These are phyloP conservation scores for Suhomyces choctaworum DNA, from an alignment of 1,139 yeast species.

Conservation along the genomic window DNA sequence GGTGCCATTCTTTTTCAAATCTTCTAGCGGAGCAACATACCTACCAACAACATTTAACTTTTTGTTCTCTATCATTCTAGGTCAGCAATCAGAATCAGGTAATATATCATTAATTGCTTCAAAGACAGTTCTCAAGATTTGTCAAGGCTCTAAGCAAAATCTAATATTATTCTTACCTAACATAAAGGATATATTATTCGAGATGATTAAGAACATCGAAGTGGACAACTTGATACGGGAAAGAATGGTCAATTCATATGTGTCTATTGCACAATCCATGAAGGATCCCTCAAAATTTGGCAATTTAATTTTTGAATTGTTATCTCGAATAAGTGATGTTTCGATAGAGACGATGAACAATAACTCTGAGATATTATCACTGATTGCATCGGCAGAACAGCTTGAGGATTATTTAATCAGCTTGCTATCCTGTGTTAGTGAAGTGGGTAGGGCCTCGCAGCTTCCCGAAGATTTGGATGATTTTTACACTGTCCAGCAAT, in stretches of 20 bases:
- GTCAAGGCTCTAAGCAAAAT: slow-evolving; percentile 58
- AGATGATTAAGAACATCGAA: slow-evolving; percentile 48
- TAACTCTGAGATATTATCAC: slow-evolving; percentile 2
- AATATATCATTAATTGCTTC: slow-evolving; percentile 48
- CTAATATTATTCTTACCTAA: slow-evolving; percentile 50
- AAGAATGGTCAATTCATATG: slow-evolving; percentile 58
- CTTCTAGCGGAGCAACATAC: slow-evolving; percentile 35
- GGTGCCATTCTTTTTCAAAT: slow-evolving; percentile 54
- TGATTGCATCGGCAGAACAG: slow-evolving; percentile 15
- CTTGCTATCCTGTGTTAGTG: slow-evolving; percentile 60
- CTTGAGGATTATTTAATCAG: slow-evolving; percentile 50
- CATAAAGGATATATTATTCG: slow-evolving; percentile 52
- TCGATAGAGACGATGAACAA: slow-evolving; percentile 17
- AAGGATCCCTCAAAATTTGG: slow-evolving; percentile 41
- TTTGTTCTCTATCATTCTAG: slow-evolving; percentile 36
- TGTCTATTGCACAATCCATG: slow-evolving; percentile 59
- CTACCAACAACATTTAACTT: slow-evolving; percentile 54
- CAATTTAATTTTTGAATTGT: slow-evolving; percentile 20
- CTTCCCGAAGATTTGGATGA: slow-evolving; percentile 58
- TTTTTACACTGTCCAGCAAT: slow-evolving; percentile 31
- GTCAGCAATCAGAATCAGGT: slow-evolving; percentile 15
- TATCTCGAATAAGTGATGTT: slow-evolving; percentile 25
- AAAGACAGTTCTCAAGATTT: slow-evolving; percentile 58
- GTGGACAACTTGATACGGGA: slow-evolving; percentile 58
- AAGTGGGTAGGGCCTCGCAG: slow-evolving; percentile 67